phyloP scores from a whole-genome alignment of 2,329 filamentous ascomycete species.

The Diaporthe helianthi region DNA sequence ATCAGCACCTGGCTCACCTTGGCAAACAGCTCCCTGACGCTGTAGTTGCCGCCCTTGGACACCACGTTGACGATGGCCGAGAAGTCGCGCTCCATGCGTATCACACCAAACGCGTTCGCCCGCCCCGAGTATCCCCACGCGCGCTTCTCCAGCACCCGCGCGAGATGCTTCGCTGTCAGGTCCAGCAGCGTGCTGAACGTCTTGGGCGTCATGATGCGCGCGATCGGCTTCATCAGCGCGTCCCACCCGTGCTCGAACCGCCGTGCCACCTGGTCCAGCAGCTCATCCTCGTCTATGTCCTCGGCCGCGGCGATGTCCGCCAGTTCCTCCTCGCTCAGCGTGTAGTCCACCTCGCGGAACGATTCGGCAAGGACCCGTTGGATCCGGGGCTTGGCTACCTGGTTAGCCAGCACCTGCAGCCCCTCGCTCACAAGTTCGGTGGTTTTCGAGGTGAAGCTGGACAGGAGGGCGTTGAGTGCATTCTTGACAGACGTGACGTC shows the following conservation, averaged over 20 bases:
- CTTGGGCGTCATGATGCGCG: constrained; percentile 79
- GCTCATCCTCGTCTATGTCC: constrained; percentile 59
- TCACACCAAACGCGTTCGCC: constrained; percentile 81
- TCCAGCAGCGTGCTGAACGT: constrained; percentile 81
- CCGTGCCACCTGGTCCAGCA: constrained; percentile 73
- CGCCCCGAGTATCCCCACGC: constrained; percentile 82
- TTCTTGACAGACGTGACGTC: constrained; percentile 75
- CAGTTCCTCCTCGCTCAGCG: constrained; percentile 68
- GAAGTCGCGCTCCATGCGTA: constrained; percentile 84
- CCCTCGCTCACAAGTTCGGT: constrained; percentile 84
- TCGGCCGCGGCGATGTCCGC: constrained; percentile 61
- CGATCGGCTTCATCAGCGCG: constrained; percentile 81
- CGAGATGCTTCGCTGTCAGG: constrained; percentile 75
- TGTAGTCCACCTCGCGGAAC: constrained; percentile 92
- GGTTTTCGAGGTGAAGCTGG: constrained; percentile 78
- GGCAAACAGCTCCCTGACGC: constrained; percentile 77
- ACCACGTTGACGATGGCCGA: constrained; percentile 74
- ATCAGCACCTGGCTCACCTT: constrained; percentile 81
- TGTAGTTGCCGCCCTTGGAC: constrained; percentile 76
- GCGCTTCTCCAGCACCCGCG: constrained; percentile 83
- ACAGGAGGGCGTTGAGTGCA: constrained; percentile 72
- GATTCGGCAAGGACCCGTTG: constrained; percentile 85
- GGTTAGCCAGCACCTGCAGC: constrained; percentile 83
- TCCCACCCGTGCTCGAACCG: constrained; percentile 90
- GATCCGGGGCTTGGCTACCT: constrained; percentile 84